Base-by-base conservation (phyloP, 176 grass and related monocot genomes). In the Oryza nivara region DNA sequence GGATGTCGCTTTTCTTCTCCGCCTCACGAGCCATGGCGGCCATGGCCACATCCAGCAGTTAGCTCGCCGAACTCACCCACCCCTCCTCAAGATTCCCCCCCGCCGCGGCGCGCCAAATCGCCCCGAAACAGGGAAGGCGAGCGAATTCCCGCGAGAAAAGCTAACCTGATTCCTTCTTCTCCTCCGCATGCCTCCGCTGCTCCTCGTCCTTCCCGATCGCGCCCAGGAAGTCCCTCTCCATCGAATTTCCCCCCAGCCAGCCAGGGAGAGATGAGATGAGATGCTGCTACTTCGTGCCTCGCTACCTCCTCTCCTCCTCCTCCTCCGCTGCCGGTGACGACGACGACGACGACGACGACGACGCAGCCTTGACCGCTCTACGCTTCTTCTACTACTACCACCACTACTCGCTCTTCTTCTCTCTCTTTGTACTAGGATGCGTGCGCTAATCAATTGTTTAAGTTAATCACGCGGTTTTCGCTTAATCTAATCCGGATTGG, bases 161-260 rank as follows among this genome's bases (percentile, higher is more conserved):
- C 67, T 83, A 22, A 22, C 94, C 94, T 91, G 91, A 86, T 35
- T 97, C 87, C 28, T 83, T 85, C 46, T 20, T 46, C 77, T 82
- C 81, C 51, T 61, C 76, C 23, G 76, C 85, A 44, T 11, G 61
- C 22, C 6, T 80, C 75, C 3, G 78, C 54, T 38, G 36, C 36
- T 38, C 36, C 36, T 83, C 83, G 70, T 92, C 89, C 67, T 84
- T 90, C 71, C 89, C 89, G 79, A 89, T 82, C 72, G 87, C 88
- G 65, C 87, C 87, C 70, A 97, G 49, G 85, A 97, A 97, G 63
- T 97, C 89, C 84, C 89, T 88, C 94, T 97, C 94, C 91, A 97
- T 97, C 6, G 82, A 79, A 38, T 83, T 86, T 72, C 2, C 30
- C 68, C 90, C 69, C 63, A 51, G 6, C 26, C 58, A 83, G 8